phyloP scores from a whole-genome alignment of 192 early-diverging fungal species.

The Backusella circina region DNA sequence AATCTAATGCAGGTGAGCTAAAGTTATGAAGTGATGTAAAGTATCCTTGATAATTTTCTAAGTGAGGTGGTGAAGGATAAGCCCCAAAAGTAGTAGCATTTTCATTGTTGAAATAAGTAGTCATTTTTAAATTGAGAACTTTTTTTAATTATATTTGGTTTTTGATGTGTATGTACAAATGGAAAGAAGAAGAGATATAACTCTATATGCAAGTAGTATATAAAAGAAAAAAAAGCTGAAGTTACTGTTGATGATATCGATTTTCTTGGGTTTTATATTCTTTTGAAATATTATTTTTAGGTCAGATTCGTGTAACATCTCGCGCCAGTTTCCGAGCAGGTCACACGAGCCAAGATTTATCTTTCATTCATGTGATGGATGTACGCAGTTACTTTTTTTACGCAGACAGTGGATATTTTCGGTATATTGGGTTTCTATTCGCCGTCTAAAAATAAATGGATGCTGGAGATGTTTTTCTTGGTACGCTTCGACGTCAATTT shows the following conservation, averaged over 20 bases:
- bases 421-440: neutral
- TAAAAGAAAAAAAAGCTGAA: neutral
- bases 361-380: constrained; percentile 9
- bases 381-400: constrained; percentile 6
- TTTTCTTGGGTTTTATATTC: neutral
- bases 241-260: neutral
- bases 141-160: neutral
- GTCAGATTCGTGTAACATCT: neutral
- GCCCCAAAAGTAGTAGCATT: neutral
- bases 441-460: constrained; percentile 2
- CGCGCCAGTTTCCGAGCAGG: neutral
- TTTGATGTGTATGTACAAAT: neutral
- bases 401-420: neutral
- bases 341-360: neutral
- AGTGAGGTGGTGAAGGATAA: neutral
- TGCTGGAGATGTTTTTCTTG: neutral
- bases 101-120: constrained; percentile 5
- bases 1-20: neutral
- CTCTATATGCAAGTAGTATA: neutral
- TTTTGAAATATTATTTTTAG: constrained; percentile 1
- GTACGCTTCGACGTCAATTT: neutral
- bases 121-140: neutral
- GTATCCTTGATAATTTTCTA: neutral
- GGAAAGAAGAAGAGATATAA: neutral
- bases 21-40: constrained; percentile 11